Evolutionary conservation across 2,329 filamentous ascomycete genomes (phyloP), one percentile per base, ranked within the genome.

Genomic region (Penicillium fuscoglaucum): DNA sequence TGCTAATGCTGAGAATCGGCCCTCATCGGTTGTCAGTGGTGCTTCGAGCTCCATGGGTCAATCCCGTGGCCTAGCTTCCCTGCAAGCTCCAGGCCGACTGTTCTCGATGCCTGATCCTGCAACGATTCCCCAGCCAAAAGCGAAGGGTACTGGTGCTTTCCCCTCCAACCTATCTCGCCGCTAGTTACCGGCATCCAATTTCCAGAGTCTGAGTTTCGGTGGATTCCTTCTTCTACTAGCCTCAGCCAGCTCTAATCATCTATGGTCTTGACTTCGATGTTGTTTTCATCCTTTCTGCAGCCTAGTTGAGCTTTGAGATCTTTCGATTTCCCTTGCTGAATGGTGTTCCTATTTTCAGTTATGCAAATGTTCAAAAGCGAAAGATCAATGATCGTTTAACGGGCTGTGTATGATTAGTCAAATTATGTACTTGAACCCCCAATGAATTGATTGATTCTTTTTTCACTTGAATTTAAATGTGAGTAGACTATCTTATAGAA

Each of bases 221-320:
- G 21, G 19, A 26, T n/a, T 15, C 7, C 4, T 6, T 45, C 6
- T n/a, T 28, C 41, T 31, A 19, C 40, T 24, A 4, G 28, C 10
- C 17, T 45, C 10, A 13, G 19, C 13, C 15, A 28, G 10, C 4
- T 26, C 31, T 45, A 10, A 4, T 19, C 6, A 19, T 43, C 19
- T 44, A 52, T 12, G 12, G 12, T 47, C 17, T 46, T 13, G 15
- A 48, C 15, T 35, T 35, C 19, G 4, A 4, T 46, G 33, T 21
- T 17, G 6, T 21, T 53, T 47, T 26, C 21, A 37, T 37, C 41
- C 17, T 2, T 19, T 52, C 29, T 33, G 2, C 19, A 21, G 51
- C 31, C 51, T 21, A 17, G 39, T 47, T 53, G 29, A 53, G 51
- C 40, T 53, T 53, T 53, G 51, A 53, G 40, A 8, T 47, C 7